These are phyloP conservation scores for Lactuca sativa DNA, from an alignment of 129 eudicot species.

Conservation along the genomic window DNA sequence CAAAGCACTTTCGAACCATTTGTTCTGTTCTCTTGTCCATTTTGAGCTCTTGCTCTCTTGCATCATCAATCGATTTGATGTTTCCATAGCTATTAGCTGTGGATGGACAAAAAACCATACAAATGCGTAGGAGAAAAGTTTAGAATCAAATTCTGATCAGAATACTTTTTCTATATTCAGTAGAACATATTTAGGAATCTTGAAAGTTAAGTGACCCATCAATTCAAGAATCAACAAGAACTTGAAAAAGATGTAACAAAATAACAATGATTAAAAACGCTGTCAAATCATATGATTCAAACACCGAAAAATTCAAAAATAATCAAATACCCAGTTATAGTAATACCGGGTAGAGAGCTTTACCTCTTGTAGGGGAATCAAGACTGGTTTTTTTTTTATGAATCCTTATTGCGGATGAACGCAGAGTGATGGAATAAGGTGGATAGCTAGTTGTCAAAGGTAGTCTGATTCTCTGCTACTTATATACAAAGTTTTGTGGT, in stretches of 20 bases:
- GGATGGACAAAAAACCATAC: constrained; percentile 27
- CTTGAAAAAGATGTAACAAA: constrained; percentile 33
- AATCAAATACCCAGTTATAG: constrained; percentile 23
- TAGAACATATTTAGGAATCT: constrained; percentile 43
- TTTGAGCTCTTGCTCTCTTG: constrained; percentile 46
- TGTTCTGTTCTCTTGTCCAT: constrained; percentile 96
- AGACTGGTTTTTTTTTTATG: constrained; percentile 10
- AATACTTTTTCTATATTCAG: constrained; percentile 33
- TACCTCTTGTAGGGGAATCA: constrained; percentile 31
- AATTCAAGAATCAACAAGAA: constrained; percentile 43
- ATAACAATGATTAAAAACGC: constrained; percentile 1
- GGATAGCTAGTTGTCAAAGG: constrained; percentile 33
- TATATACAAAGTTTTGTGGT: constrained; percentile 30
- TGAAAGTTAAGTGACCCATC: constrained; percentile 36
- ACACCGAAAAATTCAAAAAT: constrained; percentile 4
- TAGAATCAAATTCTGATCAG: constrained; percentile 40
- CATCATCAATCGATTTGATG: constrained; percentile 42
- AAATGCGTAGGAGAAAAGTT: constrained; percentile 4
- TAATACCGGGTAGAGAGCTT: constrained; percentile 1
- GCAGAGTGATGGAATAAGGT: constrained; percentile 21
- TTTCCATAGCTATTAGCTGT: constrained; percentile 45
- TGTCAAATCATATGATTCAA: constrained; percentile 25
- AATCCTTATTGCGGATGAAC: constrained; percentile 25
- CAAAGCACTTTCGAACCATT: constrained; percentile 79
- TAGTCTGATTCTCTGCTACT: constrained; percentile 18